Conservation (phyloP, 1,284 basidiomycete genomes). For the Leccinum huronense region DNA sequence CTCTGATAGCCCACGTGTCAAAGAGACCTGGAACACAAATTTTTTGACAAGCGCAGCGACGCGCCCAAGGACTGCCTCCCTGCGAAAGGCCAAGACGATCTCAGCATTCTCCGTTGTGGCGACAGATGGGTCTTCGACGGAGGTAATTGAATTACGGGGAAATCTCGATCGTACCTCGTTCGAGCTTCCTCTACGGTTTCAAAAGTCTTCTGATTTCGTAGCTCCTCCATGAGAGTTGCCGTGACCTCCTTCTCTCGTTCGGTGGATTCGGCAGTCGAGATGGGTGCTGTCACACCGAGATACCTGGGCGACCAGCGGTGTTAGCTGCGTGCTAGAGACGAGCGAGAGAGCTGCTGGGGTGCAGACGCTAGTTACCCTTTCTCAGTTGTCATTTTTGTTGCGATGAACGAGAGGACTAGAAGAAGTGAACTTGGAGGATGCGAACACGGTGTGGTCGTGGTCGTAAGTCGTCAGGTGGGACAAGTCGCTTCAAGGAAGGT, state of each 20-base stretch:
- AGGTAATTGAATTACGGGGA: conserved; percentile 8
- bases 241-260: conserved; percentile 82
- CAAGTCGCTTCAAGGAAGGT: conserved; percentile 1
- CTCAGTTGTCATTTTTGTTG: conserved; percentile 40
- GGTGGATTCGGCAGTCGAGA: conserved; percentile 76
- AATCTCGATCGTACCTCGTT: conserved; percentile 56
- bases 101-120: conserved; percentile 19
- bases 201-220: conserved; percentile 84
- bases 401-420: conserved; percentile 4
- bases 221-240: conserved; percentile 82
- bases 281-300: conserved; percentile 87
- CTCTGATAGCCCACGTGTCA: conserved; percentile 83
- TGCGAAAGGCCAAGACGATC: conserved; percentile 40
- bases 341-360: conserved; percentile 1
- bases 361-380: conserved; percentile 33
- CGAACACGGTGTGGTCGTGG: conserved; percentile 17
- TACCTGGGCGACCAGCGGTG: conserved; percentile 42
- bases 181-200: conserved; percentile 89
- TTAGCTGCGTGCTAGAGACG: conserved; percentile 15
- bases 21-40: conserved; percentile 86
- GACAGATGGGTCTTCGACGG: conserved; percentile 13
- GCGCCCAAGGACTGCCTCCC: conserved; percentile 91
- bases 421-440: conserved; percentile 13
- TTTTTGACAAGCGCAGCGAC: conserved; percentile 90
- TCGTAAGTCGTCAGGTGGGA: conserved; percentile 21